Percentiles rank a stretch among this genome's conserved stretches.
phyloP scores from a whole-genome alignment of 202 grass and related monocot genomes.

The Zoysia matrella region DNA sequence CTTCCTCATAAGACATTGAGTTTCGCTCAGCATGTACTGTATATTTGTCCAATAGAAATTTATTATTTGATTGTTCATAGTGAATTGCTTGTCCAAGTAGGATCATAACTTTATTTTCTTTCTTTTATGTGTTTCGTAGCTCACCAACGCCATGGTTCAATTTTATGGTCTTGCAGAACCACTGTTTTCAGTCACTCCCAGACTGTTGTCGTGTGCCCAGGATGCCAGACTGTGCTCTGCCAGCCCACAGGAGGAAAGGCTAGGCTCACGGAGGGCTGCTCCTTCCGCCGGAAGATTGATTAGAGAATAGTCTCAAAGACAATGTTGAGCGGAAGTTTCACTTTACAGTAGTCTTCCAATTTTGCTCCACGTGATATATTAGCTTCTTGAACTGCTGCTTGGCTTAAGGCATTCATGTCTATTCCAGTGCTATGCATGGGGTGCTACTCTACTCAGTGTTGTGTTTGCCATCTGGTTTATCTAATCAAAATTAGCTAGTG shows the following conservation, averaged over 20 bases:
- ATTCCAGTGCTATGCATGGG: slow-evolving; percentile 1
- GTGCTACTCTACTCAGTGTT: not conserved
- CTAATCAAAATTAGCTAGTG: slow-evolving; percentile 24
- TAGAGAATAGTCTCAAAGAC: slow-evolving; percentile 22
- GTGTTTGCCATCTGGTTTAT: not conserved
- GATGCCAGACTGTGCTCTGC: too few relatives aligned
- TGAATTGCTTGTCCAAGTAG: not conserved
- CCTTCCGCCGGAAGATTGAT: slow-evolving; percentile 66
- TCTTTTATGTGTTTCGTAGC: not conserved
- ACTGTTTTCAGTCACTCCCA: too few relatives aligned
- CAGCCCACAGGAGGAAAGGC: too few relatives aligned
- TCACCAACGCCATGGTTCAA: not conserved
- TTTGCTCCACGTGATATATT: slow-evolving; percentile 19
- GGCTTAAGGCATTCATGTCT: not conserved
- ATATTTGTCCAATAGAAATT: not conserved
- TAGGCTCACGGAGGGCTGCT: slow-evolving; percentile 13
- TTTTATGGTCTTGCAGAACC: slow-evolving; percentile 19
- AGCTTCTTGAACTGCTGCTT: slow-evolving; percentile 5
- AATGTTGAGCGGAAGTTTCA: not conserved
- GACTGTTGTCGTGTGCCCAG: too few relatives aligned
- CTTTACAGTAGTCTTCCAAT: slow-evolving; percentile 25
- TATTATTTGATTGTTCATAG: not conserved
- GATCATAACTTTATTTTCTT: not conserved
- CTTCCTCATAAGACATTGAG: not conserved
- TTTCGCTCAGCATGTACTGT: not conserved